Evolutionary conservation across 768 basidiomycete genomes (phyloP).

Genomic region (Asterophora parasitica): DNA sequence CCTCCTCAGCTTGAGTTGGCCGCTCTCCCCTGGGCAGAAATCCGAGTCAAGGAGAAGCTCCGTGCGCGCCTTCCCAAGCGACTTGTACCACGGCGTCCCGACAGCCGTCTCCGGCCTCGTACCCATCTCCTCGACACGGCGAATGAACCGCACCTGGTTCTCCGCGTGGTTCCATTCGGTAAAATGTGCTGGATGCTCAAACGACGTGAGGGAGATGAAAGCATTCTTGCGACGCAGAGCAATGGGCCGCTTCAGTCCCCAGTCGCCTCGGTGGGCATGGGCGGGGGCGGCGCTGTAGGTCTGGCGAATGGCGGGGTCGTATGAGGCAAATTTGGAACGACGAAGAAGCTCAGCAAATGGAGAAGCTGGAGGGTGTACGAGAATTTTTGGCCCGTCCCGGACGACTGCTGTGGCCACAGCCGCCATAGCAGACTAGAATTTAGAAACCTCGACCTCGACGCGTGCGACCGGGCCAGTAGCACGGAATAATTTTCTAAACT

Average conservation of each 20-base stretch:
- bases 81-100: conserved; percentile 32
- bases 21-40: conserved; percentile 28
- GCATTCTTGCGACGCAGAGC: conserved; percentile 59
- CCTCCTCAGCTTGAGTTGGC: neutral
- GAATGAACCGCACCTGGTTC: conserved; percentile 60
- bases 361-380: conserved; percentile 42
- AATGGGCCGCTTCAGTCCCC: conserved; percentile 82
- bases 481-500: conserved; percentile 17
- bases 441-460: too few relatives aligned
- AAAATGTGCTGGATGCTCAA: conserved; percentile 71
- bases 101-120: conserved; percentile 27
- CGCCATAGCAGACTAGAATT: conserved; percentile 12
- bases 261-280: conserved; percentile 73
- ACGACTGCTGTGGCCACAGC: conserved; percentile 25
- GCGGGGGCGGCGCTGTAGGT: conserved; percentile 70
- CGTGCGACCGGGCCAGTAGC: too few relatives aligned
- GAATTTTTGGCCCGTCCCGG: conserved; percentile 7
- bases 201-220: conserved; percentile 58
- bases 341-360: conserved; percentile 75
- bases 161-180: conserved; percentile 74
- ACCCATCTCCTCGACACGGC: conserved; percentile 61
- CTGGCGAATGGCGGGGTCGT: conserved; percentile 71
- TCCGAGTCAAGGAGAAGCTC: conserved; percentile 44
- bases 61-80: conserved; percentile 31
- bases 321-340: conserved; percentile 77